These are phyloP conservation scores for Saturnispora zaruensis DNA, from an alignment of 805 yeast genomes.

Conservation along the genomic window DNA sequence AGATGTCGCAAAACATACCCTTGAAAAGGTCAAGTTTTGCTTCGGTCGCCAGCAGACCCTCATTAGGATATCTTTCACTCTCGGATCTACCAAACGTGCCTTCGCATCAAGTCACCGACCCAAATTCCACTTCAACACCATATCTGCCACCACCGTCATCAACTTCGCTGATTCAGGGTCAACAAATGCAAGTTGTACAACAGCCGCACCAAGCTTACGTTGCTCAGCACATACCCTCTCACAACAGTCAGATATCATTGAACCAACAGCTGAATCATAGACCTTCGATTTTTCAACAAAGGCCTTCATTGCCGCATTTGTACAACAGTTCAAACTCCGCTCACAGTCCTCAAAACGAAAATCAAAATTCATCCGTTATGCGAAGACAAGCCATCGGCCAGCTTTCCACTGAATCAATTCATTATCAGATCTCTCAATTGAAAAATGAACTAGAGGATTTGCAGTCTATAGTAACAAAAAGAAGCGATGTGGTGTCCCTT, in stretches of 20 bases:
- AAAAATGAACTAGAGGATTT: slow-evolving; percentile 1
- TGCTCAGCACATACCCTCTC: neutral
- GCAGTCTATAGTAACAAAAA: neutral
- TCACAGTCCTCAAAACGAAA: neutral
- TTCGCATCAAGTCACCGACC: neutral
- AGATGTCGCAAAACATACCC: neutral
- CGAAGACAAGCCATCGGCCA: neutral
- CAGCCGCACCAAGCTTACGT: neutral
- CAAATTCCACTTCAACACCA: neutral
- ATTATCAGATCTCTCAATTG: neutral
- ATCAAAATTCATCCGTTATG: neutral
- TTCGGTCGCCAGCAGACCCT: neutral
- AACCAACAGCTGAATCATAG: neutral
- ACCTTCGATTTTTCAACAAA: neutral
- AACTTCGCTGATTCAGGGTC: neutral
- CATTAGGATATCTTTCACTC: neutral
- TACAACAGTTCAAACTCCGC: neutral
- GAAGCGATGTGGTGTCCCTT: slow-evolving; percentile 2
- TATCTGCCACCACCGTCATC: neutral
- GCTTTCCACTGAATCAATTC: neutral
- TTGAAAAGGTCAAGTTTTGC: neutral
- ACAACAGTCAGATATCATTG: neutral
- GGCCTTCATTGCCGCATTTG: neutral
- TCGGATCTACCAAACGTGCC: neutral
- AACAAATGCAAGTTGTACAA: neutral